Evolutionary conservation across 495 filamentous ascomycete genomes (phyloP).

Genomic region (Apiosordaria backusii): DNA sequence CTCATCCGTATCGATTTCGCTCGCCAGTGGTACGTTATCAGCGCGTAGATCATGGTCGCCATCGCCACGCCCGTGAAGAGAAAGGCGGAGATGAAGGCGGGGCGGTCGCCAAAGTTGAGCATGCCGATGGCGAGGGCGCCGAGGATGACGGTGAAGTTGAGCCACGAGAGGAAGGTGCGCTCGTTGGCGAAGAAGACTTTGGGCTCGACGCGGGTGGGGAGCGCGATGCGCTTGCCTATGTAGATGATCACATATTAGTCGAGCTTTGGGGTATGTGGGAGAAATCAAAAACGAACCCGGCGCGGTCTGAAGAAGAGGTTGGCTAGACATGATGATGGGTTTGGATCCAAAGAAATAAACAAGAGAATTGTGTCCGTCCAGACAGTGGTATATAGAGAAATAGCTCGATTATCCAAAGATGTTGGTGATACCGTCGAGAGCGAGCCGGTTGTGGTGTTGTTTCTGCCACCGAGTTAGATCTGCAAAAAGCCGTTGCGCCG

Average conservation of each 20-base stretch:
- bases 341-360: not conserved
- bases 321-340: slow-evolving; percentile 72
- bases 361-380: not conserved
- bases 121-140: slow-evolving; percentile 93
- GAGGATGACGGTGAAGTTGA: slow-evolving; percentile 98
- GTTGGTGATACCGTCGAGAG: not conserved
- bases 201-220: slow-evolving; percentile 95
- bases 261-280: not conserved
- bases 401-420: not conserved
- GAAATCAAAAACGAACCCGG: slow-evolving; percentile 55
- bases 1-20: slow-evolving; percentile 87
- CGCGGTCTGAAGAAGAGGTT: slow-evolving; percentile 88
- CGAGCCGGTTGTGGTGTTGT: not conserved
- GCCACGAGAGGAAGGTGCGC: slow-evolving; percentile 97
- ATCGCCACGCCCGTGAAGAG: slow-evolving; percentile 94
- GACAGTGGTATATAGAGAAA: not conserved
- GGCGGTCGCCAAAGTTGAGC: slow-evolving; percentile 93
- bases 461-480: too few relatives aligned
- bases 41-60: slow-evolving; percentile 91
- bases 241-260: slow-evolving; percentile 2
- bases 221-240: slow-evolving; percentile 93
- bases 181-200: slow-evolving; percentile 99
- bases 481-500: slow-evolving; percentile 8
- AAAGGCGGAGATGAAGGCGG: slow-evolving; percentile 86
- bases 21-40: slow-evolving; percentile 94